Evolutionary conservation across 768 basidiomycete species (phyloP).

Genomic region (Tulasnella sp.): DNA sequence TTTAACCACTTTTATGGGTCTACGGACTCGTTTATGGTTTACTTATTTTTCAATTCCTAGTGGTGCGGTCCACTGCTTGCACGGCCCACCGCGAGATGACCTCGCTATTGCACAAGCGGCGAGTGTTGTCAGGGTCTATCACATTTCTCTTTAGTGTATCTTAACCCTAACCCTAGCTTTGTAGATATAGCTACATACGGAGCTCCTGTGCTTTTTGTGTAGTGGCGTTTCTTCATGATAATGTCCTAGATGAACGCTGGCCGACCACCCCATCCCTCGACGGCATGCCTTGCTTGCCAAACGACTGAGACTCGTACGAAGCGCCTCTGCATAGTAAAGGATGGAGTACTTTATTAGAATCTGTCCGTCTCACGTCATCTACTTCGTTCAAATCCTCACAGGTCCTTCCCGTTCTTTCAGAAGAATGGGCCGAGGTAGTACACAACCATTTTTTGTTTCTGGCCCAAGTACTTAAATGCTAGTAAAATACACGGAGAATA

Average conservation of each 20-base stretch:
- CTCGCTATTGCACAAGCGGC: constrained; percentile 42
- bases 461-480: not conserved
- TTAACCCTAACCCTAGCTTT: constrained; percentile 27
- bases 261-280: not conserved
- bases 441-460: not conserved
- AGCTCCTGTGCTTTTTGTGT: not conserved
- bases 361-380: too few relatives aligned
- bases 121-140: constrained; percentile 41
- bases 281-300: not conserved
- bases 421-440: not conserved
- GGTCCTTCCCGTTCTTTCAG: not conserved
- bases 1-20: constrained; percentile 46
- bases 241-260: too few relatives aligned
- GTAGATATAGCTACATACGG: too few relatives aligned
- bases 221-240: not conserved
- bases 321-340: not conserved
- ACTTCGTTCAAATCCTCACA: too few relatives aligned
- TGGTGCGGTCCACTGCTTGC: constrained; percentile 42
- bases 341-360: not conserved
- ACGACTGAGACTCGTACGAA: not conserved
- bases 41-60: constrained; percentile 44
- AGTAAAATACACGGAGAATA: not conserved
- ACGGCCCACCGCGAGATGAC: constrained; percentile 40
- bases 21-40: constrained; percentile 43
- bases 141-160: not conserved